phyloP scores from a whole-genome alignment of 208 protist species.

The Angomonas ambiguus region DNA sequence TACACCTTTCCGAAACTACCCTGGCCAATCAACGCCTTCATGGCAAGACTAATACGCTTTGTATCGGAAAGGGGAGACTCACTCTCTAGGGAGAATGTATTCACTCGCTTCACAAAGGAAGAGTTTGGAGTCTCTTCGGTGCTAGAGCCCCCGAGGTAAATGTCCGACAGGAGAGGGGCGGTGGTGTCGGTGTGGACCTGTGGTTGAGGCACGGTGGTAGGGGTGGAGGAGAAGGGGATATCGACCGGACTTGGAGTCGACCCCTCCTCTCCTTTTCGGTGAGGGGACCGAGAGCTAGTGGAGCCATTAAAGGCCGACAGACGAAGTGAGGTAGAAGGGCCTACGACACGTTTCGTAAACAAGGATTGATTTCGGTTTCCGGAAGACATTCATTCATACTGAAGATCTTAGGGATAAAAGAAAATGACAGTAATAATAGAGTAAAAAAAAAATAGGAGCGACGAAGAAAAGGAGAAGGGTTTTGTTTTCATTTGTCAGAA shows the following conservation, averaged over 20 bases:
- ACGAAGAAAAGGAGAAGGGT: background rate
- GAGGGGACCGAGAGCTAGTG: too few relatives aligned
- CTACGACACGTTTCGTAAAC: conserved; percentile 18
- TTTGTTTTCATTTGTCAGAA: too few relatives aligned
- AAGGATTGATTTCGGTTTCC: background rate
- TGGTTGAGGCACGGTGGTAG: too few relatives aligned
- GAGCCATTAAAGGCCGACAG: background rate
- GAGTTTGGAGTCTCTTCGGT: too few relatives aligned
- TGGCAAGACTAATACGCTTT: conserved; percentile 44
- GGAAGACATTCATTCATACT: background rate
- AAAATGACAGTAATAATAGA: conserved; percentile 12
- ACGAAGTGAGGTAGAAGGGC: background rate
- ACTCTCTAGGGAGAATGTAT: background rate
- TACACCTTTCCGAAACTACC: conserved; percentile 86
- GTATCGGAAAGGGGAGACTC: background rate
- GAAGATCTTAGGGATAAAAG: too few relatives aligned
- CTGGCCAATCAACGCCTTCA: conserved; percentile 76
- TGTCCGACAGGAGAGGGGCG: too few relatives aligned
- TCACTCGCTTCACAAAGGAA: too few relatives aligned
- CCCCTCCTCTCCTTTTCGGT: too few relatives aligned
- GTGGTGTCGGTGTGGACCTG: too few relatives aligned
- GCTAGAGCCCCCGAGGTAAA: too few relatives aligned
- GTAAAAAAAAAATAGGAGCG: conserved; percentile 10
- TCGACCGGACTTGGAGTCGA: too few relatives aligned
- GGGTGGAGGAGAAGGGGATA: too few relatives aligned